Conservation (phyloP, 78 protist genomes). For the Tieghemostelium lacteum region DNA sequence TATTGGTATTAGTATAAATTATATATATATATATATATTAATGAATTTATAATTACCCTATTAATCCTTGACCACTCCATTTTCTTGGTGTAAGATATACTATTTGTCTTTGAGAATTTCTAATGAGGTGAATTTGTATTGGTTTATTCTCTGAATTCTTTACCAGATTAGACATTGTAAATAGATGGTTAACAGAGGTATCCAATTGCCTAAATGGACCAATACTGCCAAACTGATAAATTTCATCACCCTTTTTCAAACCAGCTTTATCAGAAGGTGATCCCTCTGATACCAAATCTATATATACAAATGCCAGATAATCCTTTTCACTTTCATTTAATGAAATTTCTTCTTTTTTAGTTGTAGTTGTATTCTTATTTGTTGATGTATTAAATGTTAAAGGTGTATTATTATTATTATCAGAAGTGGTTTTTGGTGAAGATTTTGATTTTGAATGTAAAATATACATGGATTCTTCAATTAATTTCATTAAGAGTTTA, state of each 20-base stretch:
- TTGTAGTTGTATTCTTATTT: neutral
- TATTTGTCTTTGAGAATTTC: neutral
- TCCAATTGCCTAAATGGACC: slow-evolving; percentile 27
- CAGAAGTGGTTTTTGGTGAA: neutral
- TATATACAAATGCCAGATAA: slow-evolving; percentile 51
- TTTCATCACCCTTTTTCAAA: slow-evolving; percentile 21
- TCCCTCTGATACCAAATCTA: slow-evolving; percentile 57
- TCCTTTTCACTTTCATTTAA: neutral
- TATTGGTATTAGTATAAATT: too few species aligned
- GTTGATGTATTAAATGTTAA: neutral
- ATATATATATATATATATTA: too few species aligned
- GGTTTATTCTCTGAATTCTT: slow-evolving; percentile 44
- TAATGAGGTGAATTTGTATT: slow-evolving; percentile 5
- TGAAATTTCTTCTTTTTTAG: neutral
- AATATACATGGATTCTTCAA: slow-evolving; percentile 9
- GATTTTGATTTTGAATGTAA: slow-evolving; percentile 11
- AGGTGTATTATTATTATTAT: neutral
- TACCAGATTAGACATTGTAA: slow-evolving; percentile 36
- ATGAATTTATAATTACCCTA: too few species aligned
- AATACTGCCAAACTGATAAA: slow-evolving; percentile 59
- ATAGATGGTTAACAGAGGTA: slow-evolving; percentile 9
- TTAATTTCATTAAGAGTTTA: slow-evolving; percentile 35
- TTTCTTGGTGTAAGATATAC: slow-evolving; percentile 42
- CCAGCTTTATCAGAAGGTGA: slow-evolving; percentile 56
- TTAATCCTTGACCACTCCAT: slow-evolving; percentile 74